These are phyloP conservation scores for Jatropha curcas DNA, from an alignment of 345 rosid genomes.

Conservation along the genomic window DNA sequence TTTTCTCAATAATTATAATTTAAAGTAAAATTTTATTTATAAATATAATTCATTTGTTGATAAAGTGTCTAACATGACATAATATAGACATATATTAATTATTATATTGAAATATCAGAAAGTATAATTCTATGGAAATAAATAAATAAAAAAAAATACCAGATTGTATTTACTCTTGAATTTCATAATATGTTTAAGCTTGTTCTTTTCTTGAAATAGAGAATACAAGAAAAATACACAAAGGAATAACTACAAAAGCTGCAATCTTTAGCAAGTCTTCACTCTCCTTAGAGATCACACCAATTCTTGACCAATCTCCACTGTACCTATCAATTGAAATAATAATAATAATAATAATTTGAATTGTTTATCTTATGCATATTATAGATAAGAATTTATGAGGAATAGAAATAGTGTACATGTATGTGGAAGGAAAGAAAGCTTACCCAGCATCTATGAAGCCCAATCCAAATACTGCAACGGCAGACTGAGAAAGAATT, in stretches of 20 bases:
- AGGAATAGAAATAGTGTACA: too few relatives aligned
- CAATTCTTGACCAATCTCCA: constrained; percentile 96
- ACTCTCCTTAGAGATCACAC: constrained; percentile 64
- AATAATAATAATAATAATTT: too few relatives aligned
- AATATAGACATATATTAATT: too few relatives aligned
- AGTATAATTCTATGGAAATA: too few relatives aligned
- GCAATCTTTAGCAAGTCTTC: constrained; percentile 68
- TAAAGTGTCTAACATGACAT: too few relatives aligned
- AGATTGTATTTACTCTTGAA: neutral
- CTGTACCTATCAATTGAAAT: constrained; percentile 51
- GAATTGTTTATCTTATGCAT: too few relatives aligned
- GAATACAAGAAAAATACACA: constrained; percentile 51
- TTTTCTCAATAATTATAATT: too few relatives aligned
- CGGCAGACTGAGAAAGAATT: constrained; percentile 39
- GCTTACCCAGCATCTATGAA: constrained; percentile 80
- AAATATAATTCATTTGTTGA: too few relatives aligned
- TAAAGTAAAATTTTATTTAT: too few relatives aligned
- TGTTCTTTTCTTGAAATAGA: constrained; percentile 44
- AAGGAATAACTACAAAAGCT: constrained; percentile 68
- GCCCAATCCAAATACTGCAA: constrained; percentile 59
- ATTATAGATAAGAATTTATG: too few relatives aligned
- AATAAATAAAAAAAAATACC: too few relatives aligned
- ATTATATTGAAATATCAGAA: too few relatives aligned
- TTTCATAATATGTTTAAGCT: constrained; percentile 5
- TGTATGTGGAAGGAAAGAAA: neutral